phyloP scores from a whole-genome alignment of 78 protist species.

The Emiliania huxleyi region DNA sequence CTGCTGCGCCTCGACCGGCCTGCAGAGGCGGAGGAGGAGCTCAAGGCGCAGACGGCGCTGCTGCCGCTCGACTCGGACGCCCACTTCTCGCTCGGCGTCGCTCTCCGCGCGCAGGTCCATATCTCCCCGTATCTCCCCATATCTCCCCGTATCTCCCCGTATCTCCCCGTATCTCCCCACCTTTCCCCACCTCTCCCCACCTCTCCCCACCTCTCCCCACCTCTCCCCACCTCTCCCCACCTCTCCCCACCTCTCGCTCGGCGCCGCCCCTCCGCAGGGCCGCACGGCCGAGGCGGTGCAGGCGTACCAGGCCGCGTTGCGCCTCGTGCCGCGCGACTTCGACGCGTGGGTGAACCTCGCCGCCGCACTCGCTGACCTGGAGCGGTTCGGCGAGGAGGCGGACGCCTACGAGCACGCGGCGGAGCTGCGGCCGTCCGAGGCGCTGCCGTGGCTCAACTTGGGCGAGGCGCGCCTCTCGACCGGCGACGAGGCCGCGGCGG shows the following conservation, averaged over 20 bases:
- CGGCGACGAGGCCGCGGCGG: neutral
- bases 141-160: no score
- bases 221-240: no score
- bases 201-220: no score
- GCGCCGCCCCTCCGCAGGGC: constrained; percentile 7
- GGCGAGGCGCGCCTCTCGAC: neutral
- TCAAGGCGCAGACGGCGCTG: neutral
- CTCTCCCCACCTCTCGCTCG: neutral
- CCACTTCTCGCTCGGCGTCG: neutral
- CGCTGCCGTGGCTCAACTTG: neutral
- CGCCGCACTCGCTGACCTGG: neutral
- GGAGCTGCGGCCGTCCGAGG: neutral
- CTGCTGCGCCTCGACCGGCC: neutral
- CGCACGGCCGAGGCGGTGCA: neutral
- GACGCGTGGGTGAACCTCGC: neutral
- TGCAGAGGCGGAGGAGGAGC: neutral
- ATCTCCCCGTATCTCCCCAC: no score
- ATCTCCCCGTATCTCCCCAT: no score
- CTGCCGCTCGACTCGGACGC: constrained; percentile 12
- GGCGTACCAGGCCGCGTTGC: neutral
- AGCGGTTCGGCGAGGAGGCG: neutral
- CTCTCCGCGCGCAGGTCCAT: constrained; percentile 24
- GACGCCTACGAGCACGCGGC: neutral
- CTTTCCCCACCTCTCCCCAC: no score
- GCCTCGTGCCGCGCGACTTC: neutral